phyloP scores from a whole-genome alignment of 2,329 filamentous ascomycete species.

The Claviceps sp. region DNA sequence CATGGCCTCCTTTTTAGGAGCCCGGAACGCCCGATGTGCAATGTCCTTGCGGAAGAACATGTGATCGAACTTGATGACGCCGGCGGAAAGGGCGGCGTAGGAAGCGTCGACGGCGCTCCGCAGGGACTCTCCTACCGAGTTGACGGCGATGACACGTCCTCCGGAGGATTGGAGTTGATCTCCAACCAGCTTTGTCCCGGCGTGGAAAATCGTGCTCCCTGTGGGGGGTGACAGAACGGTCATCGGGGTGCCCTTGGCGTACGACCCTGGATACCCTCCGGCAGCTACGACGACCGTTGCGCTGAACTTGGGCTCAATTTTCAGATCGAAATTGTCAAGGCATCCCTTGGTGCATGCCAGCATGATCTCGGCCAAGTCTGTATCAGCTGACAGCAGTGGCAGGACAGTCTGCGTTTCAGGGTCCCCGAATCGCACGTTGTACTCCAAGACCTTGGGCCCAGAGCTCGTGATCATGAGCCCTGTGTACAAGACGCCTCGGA shows the following conservation, averaged over 20 bases:
- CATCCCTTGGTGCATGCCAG: slow-evolving; percentile 67
- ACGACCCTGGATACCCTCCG: slow-evolving; percentile 77
- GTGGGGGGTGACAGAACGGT: slow-evolving; percentile 30
- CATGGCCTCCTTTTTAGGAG: slow-evolving; percentile 38
- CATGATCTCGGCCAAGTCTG: slow-evolving; percentile 81
- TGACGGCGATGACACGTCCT: slow-evolving; percentile 88
- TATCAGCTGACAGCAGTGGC: slow-evolving; percentile 61
- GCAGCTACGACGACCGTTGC: slow-evolving; percentile 91
- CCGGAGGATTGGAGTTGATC: slow-evolving; percentile 61
- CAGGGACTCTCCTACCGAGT: slow-evolving; percentile 58
- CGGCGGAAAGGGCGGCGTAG: slow-evolving; percentile 65
- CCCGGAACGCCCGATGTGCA: slow-evolving; percentile 60
- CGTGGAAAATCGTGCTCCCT: slow-evolving; percentile 72
- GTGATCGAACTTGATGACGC: slow-evolving; percentile 62
- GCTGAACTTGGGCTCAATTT: slow-evolving; percentile 57
- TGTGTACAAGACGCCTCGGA: slow-evolving; percentile 67
- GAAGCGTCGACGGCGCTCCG: slow-evolving; percentile 73
- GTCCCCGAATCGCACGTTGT: slow-evolving; percentile 87
- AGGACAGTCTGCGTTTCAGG: slow-evolving; percentile 84
- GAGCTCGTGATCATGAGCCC: slow-evolving; percentile 80
- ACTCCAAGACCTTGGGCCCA: slow-evolving; percentile 76
- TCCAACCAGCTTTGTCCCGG: slow-evolving; percentile 60
- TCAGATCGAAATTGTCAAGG: slow-evolving; percentile 55
- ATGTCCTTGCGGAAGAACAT: slow-evolving; percentile 94
- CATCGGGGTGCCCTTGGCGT: slow-evolving; percentile 62